These are phyloP conservation scores for Ascobolus immersus DNA, from an alignment of 495 filamentous ascomycete species.

Conservation along the genomic window DNA sequence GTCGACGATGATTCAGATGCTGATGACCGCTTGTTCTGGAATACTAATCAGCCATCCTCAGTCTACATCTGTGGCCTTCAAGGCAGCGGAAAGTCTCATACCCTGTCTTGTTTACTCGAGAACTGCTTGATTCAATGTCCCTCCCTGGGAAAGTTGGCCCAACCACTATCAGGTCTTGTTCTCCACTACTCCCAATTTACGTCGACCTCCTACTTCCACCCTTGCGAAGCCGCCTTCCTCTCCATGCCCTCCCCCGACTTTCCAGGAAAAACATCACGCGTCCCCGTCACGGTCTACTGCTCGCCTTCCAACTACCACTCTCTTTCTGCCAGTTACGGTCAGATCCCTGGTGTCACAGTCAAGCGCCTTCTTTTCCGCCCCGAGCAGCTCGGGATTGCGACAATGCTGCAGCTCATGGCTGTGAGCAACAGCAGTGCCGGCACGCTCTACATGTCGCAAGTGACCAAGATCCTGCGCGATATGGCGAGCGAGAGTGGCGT, in stretches of 20 bases:
- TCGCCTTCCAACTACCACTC: conserved; percentile 13
- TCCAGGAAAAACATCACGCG: background rate
- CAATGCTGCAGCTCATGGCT: conserved; percentile 12
- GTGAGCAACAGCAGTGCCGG: conserved; percentile 2
- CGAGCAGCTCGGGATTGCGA: conserved; percentile 4
- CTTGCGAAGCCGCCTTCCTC: conserved; percentile 12
- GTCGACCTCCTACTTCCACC: conserved; percentile 8
- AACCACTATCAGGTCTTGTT: conserved; percentile 9
- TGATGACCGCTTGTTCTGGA: conserved; percentile 7
- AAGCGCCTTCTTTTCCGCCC: conserved; percentile 6
- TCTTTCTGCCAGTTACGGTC: conserved; percentile 5
- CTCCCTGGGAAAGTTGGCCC: conserved; percentile 6
- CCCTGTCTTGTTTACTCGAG: conserved; percentile 25
- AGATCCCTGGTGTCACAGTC: conserved; percentile 10
- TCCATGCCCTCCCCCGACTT: conserved; percentile 7
- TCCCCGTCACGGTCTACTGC: conserved; percentile 11
- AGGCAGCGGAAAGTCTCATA: conserved; percentile 53
- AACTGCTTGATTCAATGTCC: conserved; percentile 8
- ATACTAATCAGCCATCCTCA: conserved; percentile 6
- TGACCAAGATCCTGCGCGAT: conserved; percentile 9
- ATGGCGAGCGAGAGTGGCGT: conserved; percentile 7
- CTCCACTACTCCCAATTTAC: conserved; percentile 10
- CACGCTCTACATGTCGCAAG: conserved; percentile 11
- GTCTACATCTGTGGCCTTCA: conserved; percentile 51
- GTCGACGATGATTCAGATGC: background rate